A percentile compares a stretch with the other conserved stretches of the same genome.
Conservation (phyloP, 1,284 basidiomycete genomes). For the Malassezia globosa region DNA sequence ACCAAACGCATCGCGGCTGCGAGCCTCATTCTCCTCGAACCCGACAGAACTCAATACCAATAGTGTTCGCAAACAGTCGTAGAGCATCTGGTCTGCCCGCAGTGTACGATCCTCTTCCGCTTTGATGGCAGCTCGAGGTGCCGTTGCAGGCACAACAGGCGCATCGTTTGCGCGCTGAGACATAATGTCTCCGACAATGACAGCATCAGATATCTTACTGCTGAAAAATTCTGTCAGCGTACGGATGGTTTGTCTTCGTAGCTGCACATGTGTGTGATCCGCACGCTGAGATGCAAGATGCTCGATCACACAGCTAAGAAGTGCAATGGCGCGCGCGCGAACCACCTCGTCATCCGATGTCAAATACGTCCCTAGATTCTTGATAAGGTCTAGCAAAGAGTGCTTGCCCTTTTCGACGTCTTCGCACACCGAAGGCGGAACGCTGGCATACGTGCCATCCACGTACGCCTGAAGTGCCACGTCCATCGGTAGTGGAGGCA, state of each 20-base stretch:
- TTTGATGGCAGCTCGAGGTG: slow-evolving; percentile 20
- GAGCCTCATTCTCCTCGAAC: background rate
- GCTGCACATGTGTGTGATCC: background rate
- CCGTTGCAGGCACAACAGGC: slow-evolving; percentile 29
- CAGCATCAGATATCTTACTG: slow-evolving; percentile 72
- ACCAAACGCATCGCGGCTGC: slow-evolving; percentile 55
- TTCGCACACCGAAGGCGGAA: slow-evolving; percentile 27
- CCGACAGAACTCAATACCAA: slow-evolving; percentile 51
- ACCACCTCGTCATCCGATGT: slow-evolving; percentile 70
- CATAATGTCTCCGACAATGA: slow-evolving; percentile 46
- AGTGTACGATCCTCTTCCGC: slow-evolving; percentile 28
- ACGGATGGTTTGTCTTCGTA: slow-evolving; percentile 63
- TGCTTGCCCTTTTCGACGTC: slow-evolving; percentile 18
- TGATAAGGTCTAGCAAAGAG: slow-evolving; percentile 66
- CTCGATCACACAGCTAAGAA: slow-evolving; percentile 22
- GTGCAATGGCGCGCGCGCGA: slow-evolving; percentile 62
- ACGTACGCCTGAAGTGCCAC: slow-evolving; percentile 26
- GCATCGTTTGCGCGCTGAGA: slow-evolving; percentile 22
- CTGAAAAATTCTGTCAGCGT: slow-evolving; percentile 73
- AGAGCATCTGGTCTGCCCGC: slow-evolving; percentile 35
- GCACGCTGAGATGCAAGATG: slow-evolving; percentile 18
- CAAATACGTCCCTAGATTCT: slow-evolving; percentile 71
- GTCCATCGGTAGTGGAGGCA: slow-evolving; percentile 5
- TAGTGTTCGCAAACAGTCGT: slow-evolving; percentile 56
- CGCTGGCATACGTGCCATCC: slow-evolving; percentile 22